These are phyloP conservation scores for Candida maesae DNA, from an alignment of 805 yeast genomes.

Conservation along the genomic window DNA sequence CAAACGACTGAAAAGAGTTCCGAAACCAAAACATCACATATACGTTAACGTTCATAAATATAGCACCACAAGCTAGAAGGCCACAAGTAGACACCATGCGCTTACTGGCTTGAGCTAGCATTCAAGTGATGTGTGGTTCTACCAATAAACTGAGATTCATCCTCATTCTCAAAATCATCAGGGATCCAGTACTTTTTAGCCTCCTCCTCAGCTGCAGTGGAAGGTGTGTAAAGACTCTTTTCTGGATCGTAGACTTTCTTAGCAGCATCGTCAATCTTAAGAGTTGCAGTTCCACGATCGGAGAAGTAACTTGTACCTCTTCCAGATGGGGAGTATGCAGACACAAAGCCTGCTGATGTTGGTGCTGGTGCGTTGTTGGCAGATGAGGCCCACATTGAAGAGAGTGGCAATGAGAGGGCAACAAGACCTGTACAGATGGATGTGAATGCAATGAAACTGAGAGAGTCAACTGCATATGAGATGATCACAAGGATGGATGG, in stretches of 20 bases:
- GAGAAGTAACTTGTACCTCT: conserved; percentile 19
- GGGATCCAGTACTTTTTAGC: conserved; percentile 33
- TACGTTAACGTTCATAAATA: too few relatives aligned
- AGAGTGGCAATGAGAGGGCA: conserved; percentile 71
- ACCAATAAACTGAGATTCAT: conserved; percentile 16
- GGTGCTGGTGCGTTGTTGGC: conserved; percentile 48
- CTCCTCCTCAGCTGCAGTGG: conserved; percentile 34
- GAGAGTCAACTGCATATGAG: conserved; percentile 39
- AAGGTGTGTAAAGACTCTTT: conserved; percentile 29
- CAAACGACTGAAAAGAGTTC: background rate
- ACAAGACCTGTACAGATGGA: conserved; percentile 59
- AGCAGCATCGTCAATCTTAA: conserved; percentile 7
- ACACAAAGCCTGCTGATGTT: conserved; percentile 29
- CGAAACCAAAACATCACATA: too few relatives aligned
- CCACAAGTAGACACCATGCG: background rate
- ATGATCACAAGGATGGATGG: conserved; percentile 69
- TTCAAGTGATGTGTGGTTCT: conserved; percentile 23
- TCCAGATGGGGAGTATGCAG: conserved; percentile 12
- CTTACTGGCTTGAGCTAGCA: background rate
- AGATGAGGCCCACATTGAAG: conserved; percentile 86
- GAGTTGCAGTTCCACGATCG: conserved; percentile 13
- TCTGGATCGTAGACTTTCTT: conserved; percentile 11
- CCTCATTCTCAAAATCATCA: conserved; percentile 16
- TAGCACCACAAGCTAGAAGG: too few relatives aligned
- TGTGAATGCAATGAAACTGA: conserved; percentile 37